A percentile compares a stretch with the other conserved stretches of the same genome.
Evolutionary conservation across 306 rosid species (phyloP).

Genomic region (Elaeagnus macrophylla): DNA sequence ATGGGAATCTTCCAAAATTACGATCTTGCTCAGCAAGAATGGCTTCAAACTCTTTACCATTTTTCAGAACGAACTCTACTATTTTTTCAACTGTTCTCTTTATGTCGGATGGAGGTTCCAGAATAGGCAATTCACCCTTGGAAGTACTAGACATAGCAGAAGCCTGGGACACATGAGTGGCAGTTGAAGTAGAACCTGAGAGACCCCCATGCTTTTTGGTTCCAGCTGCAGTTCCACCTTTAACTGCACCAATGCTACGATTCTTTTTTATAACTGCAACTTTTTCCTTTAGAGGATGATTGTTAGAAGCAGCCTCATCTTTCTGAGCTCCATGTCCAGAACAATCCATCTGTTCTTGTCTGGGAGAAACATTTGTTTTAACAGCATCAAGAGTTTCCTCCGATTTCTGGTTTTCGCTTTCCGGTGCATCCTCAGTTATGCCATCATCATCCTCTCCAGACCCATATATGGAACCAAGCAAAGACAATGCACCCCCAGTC

Average conservation of each 20-base stretch:
- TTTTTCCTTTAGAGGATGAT: constrained; percentile 41
- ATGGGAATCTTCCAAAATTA: constrained; percentile 68
- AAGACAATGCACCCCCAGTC: constrained; percentile 70
- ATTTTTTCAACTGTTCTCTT: constrained; percentile 72
- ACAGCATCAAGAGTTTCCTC: constrained; percentile 28
- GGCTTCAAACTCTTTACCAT: constrained; percentile 69
- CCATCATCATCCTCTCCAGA: constrained; percentile 76
- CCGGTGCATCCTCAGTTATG: constrained; percentile 28
- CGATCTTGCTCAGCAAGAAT: constrained; percentile 73
- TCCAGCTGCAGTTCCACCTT: constrained; percentile 28
- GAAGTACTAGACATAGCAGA: constrained; percentile 26
- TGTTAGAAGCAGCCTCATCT: constrained; percentile 31
- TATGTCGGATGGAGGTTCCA: constrained; percentile 69
- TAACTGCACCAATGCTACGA: constrained; percentile 37
- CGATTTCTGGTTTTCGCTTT: constrained; percentile 13
- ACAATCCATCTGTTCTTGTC: constrained; percentile 29
- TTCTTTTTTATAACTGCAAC: constrained; percentile 51
- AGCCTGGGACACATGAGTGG: constrained; percentile 25
- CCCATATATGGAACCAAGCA: constrained; percentile 83
- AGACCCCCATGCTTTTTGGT: constrained; percentile 31
- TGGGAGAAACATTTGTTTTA: constrained; percentile 25
- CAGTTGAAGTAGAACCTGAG: background rate
- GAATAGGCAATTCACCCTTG: constrained; percentile 49
- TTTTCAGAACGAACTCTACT: constrained; percentile 64
- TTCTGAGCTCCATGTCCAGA: constrained; percentile 30